Base-by-base conservation (phyloP, 257 asterid genomes). In the Lantana camara region DNA sequence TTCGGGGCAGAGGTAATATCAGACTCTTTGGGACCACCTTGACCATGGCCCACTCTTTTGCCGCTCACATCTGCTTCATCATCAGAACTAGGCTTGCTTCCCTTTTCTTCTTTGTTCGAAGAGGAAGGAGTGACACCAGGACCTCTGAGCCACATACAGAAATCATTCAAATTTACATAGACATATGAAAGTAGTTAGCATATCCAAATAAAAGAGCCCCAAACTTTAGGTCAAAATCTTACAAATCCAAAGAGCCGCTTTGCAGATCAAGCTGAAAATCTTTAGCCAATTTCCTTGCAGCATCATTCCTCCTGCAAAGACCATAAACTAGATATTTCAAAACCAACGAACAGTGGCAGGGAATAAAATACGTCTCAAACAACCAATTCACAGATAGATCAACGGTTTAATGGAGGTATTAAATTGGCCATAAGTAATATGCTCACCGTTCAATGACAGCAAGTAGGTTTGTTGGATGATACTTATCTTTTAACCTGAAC, bases 401-500 rank as follows among this genome's bases (percentile, higher is more conserved):
- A n/a, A n/a, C n/a, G n/a, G n/a, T n/a, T n/a, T n/a, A 19, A 60
- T n/a, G 53, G 60, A 37, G 22, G 61, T 17, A 13, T 29, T 17
- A 41, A 19, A 30, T 20, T 48, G 40, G 42, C 60, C 23, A n/a
- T 2, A 57, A n/a, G 34, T 23, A 50, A 54, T 27, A 59, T 37
- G 44, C 77, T 17, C 48, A 94, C 99, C 96, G 76, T 77, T 94
- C 99, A 38, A 88, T 88, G 67, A 90, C 97, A 71, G 91, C 54
- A 64, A 87, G 75, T 47, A 94, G 76, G 88, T 83, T 88, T 68
- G 95, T 83, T 3, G 99, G 99, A 72, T 94, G 97, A 75, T 94
- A 94, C 73, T 94, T 94, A 75, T 94, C 99, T 72, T 94, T 94
- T 50, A 94, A 82, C 99, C 99, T 94, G 81, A 69, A 73, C 14